phyloP scores from a whole-genome alignment of 768 basidiomycete genomes.

The Lyophyllum decastes region DNA sequence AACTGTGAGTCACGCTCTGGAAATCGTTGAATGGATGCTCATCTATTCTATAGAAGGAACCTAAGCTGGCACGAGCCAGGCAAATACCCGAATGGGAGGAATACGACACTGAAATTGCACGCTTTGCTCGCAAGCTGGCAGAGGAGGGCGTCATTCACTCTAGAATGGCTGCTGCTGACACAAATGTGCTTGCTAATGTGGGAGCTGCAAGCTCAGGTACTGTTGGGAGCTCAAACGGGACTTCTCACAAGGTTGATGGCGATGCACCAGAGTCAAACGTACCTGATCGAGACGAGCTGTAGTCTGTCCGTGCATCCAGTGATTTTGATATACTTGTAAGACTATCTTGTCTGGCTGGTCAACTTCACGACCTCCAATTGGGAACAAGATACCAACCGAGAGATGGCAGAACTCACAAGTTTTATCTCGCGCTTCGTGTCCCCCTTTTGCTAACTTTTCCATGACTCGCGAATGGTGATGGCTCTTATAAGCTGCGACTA shows the following conservation, averaged over 20 bases:
- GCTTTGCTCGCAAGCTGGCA: slow-evolving; percentile 73
- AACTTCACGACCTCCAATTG: too few relatives aligned
- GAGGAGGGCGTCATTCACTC: slow-evolving; percentile 70
- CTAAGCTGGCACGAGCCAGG: slow-evolving; percentile 89
- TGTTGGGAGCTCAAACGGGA: neutral
- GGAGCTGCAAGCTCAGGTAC: slow-evolving; percentile 6
- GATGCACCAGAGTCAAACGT: neutral
- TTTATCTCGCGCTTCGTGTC: too few relatives aligned
- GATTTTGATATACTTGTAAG: too few relatives aligned
- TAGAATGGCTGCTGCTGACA: slow-evolving; percentile 66
- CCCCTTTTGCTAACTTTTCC: too few relatives aligned
- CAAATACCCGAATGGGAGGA: slow-evolving; percentile 98
- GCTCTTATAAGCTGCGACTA: too few relatives aligned
- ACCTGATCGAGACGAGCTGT: slow-evolving; percentile 12
- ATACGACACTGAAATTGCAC: slow-evolving; percentile 89
- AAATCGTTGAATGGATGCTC: neutral
- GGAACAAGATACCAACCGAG: too few relatives aligned
- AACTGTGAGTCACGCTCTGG: slow-evolving; percentile 57
- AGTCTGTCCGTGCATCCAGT: too few relatives aligned
- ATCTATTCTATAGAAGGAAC: slow-evolving; percentile 76
- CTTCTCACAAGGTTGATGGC: neutral
- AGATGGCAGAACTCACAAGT: too few relatives aligned
- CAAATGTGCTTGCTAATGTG: slow-evolving; percentile 64
- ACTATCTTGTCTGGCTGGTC: too few relatives aligned
- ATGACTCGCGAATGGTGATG: too few relatives aligned